phyloP scores from a whole-genome alignment of 139 green algal species.

The Coelastrella sp. region DNA sequence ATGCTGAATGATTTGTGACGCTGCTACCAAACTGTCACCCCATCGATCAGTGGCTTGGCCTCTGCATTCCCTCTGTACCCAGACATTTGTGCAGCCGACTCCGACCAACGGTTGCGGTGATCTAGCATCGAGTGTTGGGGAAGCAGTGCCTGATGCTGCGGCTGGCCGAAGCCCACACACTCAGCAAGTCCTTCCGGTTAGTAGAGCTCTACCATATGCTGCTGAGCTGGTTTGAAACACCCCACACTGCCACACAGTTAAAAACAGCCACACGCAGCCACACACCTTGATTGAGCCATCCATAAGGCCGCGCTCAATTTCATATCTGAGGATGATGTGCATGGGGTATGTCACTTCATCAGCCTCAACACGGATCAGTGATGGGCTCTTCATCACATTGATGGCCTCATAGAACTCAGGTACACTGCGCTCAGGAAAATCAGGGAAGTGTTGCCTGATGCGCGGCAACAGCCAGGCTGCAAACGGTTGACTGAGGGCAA shows the following conservation, averaged over 20 bases:
- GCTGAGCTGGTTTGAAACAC: neutral
- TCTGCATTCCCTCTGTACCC: too few species aligned
- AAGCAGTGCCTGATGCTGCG: too few species aligned
- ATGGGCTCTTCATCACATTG: constrained; percentile 81
- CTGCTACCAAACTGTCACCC: too few species aligned
- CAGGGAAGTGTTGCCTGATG: constrained; percentile 56
- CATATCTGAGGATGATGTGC: constrained; percentile 92
- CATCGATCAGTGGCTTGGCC: too few species aligned
- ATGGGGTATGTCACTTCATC: constrained; percentile 94
- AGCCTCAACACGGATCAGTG: constrained; percentile 88
- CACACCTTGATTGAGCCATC: constrained; percentile 71
- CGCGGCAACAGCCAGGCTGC: constrained; percentile 53
- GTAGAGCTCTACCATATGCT: neutral
- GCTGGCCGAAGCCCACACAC: too few species aligned
- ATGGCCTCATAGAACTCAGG: constrained; percentile 79
- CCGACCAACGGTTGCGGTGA: too few species aligned
- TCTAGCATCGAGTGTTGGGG: too few species aligned
- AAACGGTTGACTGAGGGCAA: constrained; percentile 34
- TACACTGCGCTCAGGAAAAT: constrained; percentile 57
- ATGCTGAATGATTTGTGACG: too few species aligned
- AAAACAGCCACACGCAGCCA: neutral
- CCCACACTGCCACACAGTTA: neutral
- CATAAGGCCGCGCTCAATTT: constrained; percentile 87
- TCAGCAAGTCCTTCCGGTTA: too few species aligned
- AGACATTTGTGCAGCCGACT: too few species aligned